Percentiles rank a stretch among this genome's conserved stretches.
Conservation (phyloP, 2,329 filamentous ascomycete species). For the Colletotrichum sp. region DNA sequence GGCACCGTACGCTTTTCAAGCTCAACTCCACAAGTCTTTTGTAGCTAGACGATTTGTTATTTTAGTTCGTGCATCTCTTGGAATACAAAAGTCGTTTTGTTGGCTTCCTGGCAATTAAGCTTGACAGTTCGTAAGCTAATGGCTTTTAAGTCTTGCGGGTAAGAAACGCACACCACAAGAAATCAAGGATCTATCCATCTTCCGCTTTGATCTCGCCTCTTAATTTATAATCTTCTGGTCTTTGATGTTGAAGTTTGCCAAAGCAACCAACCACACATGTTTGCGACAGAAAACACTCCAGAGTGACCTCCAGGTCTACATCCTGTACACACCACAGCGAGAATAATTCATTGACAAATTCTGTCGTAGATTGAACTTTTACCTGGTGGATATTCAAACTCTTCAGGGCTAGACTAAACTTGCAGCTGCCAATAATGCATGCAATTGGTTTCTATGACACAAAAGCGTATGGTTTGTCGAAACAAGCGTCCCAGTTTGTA, state of each 20-base stretch:
- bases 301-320: not conserved
- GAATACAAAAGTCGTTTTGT: not conserved
- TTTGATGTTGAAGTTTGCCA: not conserved
- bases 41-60: not conserved
- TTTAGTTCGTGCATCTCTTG: not conserved
- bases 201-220: not conserved
- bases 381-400: not conserved
- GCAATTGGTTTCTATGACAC: not conserved
- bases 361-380: not conserved
- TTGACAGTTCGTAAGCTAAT: not conserved
- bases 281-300: not conserved
- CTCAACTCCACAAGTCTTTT: not conserved
- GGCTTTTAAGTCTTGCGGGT: not conserved
- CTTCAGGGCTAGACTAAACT: not conserved
- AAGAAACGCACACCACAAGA: not conserved
- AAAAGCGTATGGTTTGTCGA: constrained; percentile 37
- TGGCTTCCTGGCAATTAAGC: not conserved
- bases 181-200: not conserved
- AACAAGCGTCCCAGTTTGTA: constrained; percentile 41
- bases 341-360: not conserved
- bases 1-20: fast-evolving
- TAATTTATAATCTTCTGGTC: not conserved
- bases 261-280: not conserved
- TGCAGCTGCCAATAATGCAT: not conserved
- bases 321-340: not conserved